Base-by-base conservation (phyloP, 345 rosid genomes). In the Eucalyptus regnans region DNA sequence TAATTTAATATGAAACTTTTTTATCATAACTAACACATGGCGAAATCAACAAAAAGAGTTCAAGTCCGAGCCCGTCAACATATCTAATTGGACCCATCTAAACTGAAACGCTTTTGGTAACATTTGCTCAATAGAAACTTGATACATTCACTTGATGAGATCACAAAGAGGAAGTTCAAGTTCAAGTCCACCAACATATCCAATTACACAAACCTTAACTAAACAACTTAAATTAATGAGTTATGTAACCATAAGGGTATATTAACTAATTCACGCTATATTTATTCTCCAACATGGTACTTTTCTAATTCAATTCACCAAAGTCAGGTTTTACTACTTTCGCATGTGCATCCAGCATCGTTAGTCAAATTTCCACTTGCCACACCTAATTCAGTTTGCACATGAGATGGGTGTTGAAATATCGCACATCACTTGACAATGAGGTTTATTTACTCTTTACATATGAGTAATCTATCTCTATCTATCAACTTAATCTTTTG, bases 311-410 rank as follows among this genome's bases (percentile, higher is more conserved):
- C 14, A 71, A 71, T 20, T 17, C 12, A 37, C 20, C 25, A 9
- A 9, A 71, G 46, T 68, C 14, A 18, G 0, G 18, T 71, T 71
- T 17, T 33, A 41, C 80, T 1, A 9, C 43, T 31, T 66, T 31
- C 7, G 4, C 18, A 2, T 68, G 12, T 33, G 12, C 10, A 16
- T 33, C 13, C 5, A 37, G 0, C 46, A 23, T 14, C 4, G 0
- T 37, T 9, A 18, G 46, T 37, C 46, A 71, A 37, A 37, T 71
- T 37, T 71, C 11, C 83, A 71, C 9, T 7, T 1, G 7, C 12
- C 12, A 9, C 14, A 9, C 7, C 13, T 18, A 71, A 37, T 37
- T 10, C 3, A 4, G 2, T 7, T 76, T 37, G 8, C 4, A 1
- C 0, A 1, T 17, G 7, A 17, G 13, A 71, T 22, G 7, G 27